Conservation (phyloP, 805 yeast genomes). For the Candida easanensis region DNA sequence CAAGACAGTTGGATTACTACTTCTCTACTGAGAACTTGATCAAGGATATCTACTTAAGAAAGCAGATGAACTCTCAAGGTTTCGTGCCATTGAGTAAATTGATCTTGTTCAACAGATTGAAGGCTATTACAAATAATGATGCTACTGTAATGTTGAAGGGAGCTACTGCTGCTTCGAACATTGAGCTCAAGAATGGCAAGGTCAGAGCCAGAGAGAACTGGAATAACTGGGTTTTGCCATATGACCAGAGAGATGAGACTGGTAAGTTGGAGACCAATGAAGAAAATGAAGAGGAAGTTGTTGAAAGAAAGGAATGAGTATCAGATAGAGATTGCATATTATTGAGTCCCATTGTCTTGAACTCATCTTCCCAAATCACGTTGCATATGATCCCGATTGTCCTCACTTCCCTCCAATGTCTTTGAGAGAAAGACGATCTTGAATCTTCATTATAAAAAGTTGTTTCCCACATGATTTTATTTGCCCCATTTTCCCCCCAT, state of each 20-base stretch:
- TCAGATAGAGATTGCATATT: background rate
- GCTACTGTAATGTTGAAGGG: constrained; percentile 31
- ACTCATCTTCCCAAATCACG: background rate
- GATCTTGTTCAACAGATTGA: constrained; percentile 72
- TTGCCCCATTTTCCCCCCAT: background rate
- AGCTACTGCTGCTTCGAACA: constrained; percentile 17
- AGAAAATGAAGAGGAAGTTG: constrained; percentile 6
- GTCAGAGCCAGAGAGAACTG: constrained; percentile 59
- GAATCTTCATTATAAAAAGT: no score
- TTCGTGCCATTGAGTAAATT: constrained; percentile 62
- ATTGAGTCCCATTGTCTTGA: no score
- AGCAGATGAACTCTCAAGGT: constrained; percentile 76
- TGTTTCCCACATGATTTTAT: background rate
- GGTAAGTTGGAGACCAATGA: constrained; percentile 42
- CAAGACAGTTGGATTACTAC: constrained; percentile 80
- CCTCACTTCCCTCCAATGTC: no score
- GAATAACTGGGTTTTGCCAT: constrained; percentile 67
- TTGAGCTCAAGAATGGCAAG: constrained; percentile 37
- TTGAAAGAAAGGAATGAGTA: constrained; percentile 1
- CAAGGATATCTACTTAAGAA: constrained; percentile 78
- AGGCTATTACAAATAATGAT: constrained; percentile 58
- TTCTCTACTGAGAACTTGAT: constrained; percentile 83
- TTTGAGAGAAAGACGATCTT: no score
- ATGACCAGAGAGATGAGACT: constrained; percentile 40
- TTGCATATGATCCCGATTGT: background rate